Evolutionary conservation across 1,139 yeast species (phyloP).

Genomic region (Saccharomyces pastorianus): DNA sequence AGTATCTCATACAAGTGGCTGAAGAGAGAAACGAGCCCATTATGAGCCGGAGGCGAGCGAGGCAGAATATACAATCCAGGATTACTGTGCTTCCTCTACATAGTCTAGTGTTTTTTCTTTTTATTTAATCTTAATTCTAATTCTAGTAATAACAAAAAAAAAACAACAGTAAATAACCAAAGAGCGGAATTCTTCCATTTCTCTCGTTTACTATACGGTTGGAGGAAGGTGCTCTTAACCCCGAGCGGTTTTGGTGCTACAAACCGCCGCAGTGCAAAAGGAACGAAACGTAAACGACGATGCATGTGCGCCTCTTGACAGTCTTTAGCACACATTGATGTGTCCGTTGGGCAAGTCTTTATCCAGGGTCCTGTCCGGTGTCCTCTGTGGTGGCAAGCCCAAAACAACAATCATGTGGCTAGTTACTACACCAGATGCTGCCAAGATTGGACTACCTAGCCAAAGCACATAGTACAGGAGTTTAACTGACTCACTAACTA

Average conservation of each 20-base stretch:
- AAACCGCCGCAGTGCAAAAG: neutral
- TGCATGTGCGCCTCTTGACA: neutral
- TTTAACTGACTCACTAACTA: too few relatives aligned
- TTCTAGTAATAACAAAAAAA: neutral
- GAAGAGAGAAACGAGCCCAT: slow-evolving; percentile 55
- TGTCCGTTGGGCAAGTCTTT: neutral
- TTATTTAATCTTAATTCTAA: neutral
- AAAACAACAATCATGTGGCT: neutral
- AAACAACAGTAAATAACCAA: neutral
- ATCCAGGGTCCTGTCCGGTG: neutral
- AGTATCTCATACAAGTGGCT: slow-evolving; percentile 64
- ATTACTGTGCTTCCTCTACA: too few relatives aligned
- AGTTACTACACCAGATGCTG: neutral
- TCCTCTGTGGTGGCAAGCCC: neutral
- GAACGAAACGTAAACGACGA: neutral
- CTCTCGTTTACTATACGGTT: neutral
- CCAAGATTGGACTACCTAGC: neutral
- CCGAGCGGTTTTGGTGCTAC: neutral
- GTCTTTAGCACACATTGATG: neutral
- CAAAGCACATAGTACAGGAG: neutral
- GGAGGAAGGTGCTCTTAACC: neutral
- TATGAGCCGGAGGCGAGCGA: slow-evolving; percentile 13
- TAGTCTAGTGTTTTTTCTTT: neutral
- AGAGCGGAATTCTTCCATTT: neutral
- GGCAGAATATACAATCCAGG: too few relatives aligned